Evolutionary conservation across 768 basidiomycete genomes (phyloP), one percentile per base, ranked within the genome.

Genomic region (Russula brevipes): DNA sequence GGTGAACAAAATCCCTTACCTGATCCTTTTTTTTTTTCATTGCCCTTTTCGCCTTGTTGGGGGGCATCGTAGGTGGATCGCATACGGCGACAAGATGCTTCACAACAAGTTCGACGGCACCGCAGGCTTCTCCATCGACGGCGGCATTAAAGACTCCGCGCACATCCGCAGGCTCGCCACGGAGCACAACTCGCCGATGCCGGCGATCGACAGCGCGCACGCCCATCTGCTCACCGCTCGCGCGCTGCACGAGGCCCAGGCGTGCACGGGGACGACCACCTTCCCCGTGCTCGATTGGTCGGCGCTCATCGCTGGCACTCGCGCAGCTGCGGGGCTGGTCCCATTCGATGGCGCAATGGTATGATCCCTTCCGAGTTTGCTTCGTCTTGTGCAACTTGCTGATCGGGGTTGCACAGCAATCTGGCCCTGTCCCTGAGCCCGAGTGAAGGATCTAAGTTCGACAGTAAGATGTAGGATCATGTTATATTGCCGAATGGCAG

Each of bases 121-220:
- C 9, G 77, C 75, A 17, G 94, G 92, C 14, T 94, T 96, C 72
- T 77, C 85, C 12, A 83, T 94, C 54, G 86, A 90, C 51, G 89
- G 89, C n/a, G 94, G 91, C 17, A 85, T 96, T 70, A 93, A 93
- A 70, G 93, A 94, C 70, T 87, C 90, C 0, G 74, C 81, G 80
- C 87, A 88, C 71, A 85, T 94, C 57, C 86, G 88, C 59, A 81
- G 80, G 54, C 78, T 94, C 10, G 83, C 85, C 0, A 79, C 84
- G 8, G 82, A 86, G 61, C 76, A 82, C 61, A 82, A 87, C 66
- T 78, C 82, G 11, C 87, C 88, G 0, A 86, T 89, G 86, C 89
- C 89, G 8, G 76, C 77, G 17, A 76, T 88, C 64, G 89, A 90
- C 66, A 77, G 80, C 57, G 89, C 90, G 5, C 85, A 89, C 69